phyloP scores from a whole-genome alignment of 805 yeast species.

The Hagleromyces aurorensis region DNA sequence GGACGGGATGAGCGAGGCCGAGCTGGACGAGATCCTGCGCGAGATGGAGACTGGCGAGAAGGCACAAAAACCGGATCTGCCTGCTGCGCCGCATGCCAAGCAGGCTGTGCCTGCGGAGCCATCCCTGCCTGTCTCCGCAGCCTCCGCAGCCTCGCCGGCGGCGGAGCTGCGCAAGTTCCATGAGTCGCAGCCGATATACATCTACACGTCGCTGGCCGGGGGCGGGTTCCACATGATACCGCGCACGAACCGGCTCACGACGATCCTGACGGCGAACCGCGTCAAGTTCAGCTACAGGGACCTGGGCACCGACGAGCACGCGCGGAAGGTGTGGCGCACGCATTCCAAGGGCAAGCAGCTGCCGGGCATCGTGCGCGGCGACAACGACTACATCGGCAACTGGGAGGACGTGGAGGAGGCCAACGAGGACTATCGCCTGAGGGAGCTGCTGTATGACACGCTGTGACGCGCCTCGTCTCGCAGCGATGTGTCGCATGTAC shows the following conservation, averaged over 20 bases:
- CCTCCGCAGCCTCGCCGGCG: conserved; percentile 3
- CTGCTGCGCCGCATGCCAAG: conserved; percentile 1
- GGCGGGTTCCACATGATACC: conserved; percentile 72
- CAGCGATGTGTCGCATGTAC: too few relatives aligned
- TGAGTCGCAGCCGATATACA: conserved; percentile 55
- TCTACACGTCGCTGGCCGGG: conserved; percentile 82
- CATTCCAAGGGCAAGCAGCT: conserved; percentile 61
- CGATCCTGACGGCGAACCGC: conserved; percentile 68
- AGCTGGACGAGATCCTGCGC: conserved; percentile 11
- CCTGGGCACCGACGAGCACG: conserved; percentile 80
- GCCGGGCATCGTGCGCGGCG: conserved; percentile 81
- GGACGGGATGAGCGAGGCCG: conserved; percentile 21
- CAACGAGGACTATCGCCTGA: conserved; percentile 66
- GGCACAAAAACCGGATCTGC: too few relatives aligned
- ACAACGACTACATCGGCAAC: conserved; percentile 75
- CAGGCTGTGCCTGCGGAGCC: neutral
- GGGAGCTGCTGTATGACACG: conserved; percentile 60
- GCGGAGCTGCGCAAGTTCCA: conserved; percentile 15
- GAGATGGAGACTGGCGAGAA: conserved; percentile 8
- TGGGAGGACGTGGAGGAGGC: conserved; percentile 82
- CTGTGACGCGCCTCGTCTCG: too few relatives aligned
- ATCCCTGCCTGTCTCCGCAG: neutral
- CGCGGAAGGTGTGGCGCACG: conserved; percentile 77
- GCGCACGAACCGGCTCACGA: conserved; percentile 66
- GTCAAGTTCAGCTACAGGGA: conserved; percentile 64